These are phyloP conservation scores for Puccinia hordei DNA, from an alignment of 1,284 basidiomycete genomes.

Conservation along the genomic window DNA sequence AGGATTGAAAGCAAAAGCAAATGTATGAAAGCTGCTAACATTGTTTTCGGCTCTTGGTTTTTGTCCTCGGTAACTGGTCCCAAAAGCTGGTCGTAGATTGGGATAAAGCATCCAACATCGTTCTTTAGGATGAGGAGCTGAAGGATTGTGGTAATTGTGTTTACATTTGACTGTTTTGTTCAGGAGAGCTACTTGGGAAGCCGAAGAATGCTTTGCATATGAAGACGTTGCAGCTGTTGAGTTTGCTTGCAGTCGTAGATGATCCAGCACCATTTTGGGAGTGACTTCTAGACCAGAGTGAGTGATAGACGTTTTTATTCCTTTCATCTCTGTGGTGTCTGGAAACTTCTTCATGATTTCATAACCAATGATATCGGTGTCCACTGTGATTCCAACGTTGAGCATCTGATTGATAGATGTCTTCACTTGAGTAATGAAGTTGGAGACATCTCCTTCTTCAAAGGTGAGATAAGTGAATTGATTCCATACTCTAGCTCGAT, in stretches of 20 bases:
- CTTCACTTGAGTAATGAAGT: background rate
- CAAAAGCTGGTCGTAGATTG: background rate
- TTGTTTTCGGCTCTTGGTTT: background rate
- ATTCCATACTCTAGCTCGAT: background rate
- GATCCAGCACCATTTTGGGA: background rate
- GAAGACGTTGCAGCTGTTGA: too few relatives aligned
- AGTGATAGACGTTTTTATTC: background rate
- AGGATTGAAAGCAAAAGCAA: too few relatives aligned
- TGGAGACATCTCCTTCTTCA: background rate
- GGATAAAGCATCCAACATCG: background rate
- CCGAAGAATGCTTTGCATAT: background rate
- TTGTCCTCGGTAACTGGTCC: background rate
- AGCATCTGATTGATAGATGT: background rate
- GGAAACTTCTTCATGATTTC: background rate
- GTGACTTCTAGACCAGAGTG: too few relatives aligned
- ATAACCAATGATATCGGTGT: background rate
- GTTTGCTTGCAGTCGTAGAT: background rate
- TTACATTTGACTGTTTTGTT: background rate
- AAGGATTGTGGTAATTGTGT: background rate
- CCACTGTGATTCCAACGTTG: background rate
- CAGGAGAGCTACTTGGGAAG: background rate
- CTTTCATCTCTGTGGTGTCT: background rate
- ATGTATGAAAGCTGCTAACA: slow-evolving; percentile 24
- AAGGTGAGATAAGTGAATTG: background rate
- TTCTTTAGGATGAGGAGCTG: background rate